These are phyloP conservation scores for Lepiota brunneoincarnata DNA, from an alignment of 768 basidiomycete genomes.

Conservation along the genomic window DNA sequence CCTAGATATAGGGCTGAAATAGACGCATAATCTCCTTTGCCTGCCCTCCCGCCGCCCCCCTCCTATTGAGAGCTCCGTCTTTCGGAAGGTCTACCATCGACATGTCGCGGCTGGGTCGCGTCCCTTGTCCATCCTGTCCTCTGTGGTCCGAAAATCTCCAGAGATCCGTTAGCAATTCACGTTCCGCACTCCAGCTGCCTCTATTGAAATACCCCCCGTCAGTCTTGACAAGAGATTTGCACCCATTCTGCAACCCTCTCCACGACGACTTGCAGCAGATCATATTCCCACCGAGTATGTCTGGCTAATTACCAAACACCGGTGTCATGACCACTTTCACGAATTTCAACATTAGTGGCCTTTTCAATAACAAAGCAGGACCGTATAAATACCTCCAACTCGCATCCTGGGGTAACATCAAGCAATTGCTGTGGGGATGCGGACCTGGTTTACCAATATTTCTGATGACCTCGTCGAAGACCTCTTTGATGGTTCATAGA, in stretches of 20 bases:
- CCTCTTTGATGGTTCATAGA: neutral
- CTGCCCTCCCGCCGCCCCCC: neutral
- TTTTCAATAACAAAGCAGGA: slow-evolving; percentile 34
- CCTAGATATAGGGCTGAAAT: slow-evolving; percentile 8
- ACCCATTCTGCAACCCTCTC: slow-evolving; percentile 13
- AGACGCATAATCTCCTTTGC: slow-evolving; percentile 9
- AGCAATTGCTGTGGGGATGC: slow-evolving; percentile 31
- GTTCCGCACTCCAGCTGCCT: neutral
- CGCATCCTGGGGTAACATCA: slow-evolving; percentile 26
- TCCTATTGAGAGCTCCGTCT: neutral
- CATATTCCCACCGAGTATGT: slow-evolving; percentile 1
- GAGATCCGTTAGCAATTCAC: neutral
- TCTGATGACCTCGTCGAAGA: slow-evolving; percentile 15
- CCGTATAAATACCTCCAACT: slow-evolving; percentile 32
- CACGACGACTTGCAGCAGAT: slow-evolving; percentile 7
- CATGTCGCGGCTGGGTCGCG: neutral
- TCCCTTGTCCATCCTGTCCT: neutral
- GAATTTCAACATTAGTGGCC: slow-evolving; percentile 29
- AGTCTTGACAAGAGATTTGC: too few species aligned
- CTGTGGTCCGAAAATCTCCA: neutral
- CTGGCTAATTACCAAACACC: neutral
- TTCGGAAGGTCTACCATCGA: neutral
- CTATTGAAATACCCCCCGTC: too few species aligned
- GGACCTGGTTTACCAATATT: slow-evolving; percentile 16
- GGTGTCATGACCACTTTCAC: slow-evolving; percentile 25